Evolutionary conservation across 306 rosid species (phyloP).

Genomic region (Prosopis cineraria): DNA sequence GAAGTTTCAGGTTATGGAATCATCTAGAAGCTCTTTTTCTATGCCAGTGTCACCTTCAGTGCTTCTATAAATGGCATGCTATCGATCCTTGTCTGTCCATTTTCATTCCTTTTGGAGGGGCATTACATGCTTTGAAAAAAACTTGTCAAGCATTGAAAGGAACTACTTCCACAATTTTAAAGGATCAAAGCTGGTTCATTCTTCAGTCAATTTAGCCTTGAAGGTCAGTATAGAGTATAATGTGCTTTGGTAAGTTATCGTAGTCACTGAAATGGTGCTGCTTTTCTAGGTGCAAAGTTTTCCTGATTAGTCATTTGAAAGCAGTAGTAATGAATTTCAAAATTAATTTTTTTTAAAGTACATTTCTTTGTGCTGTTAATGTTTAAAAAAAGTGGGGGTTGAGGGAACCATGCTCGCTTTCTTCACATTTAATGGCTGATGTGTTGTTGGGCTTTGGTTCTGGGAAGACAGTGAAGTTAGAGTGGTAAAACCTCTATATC

Average conservation of each 20-base stretch:
- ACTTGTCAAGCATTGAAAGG: slow-evolving; percentile 22
- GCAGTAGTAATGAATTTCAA: background rate
- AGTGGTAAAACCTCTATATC: background rate
- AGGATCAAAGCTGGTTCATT: slow-evolving; percentile 31
- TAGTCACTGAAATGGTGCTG: background rate
- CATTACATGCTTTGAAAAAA: slow-evolving; percentile 28
- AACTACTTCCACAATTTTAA: slow-evolving; percentile 21
- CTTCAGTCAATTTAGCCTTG: slow-evolving; percentile 23
- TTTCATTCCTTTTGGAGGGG: slow-evolving; percentile 43
- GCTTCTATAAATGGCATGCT: slow-evolving; percentile 55
- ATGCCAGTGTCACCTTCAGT: slow-evolving; percentile 11
- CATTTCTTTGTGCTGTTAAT: background rate
- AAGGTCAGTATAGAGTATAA: slow-evolving; percentile 38
- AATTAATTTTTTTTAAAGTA: background rate
- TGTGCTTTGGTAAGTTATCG: background rate
- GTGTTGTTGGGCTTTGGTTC: background rate
- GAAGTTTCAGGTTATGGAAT: slow-evolving; percentile 20
- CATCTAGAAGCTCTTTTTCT: slow-evolving; percentile 1
- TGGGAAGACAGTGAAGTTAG: background rate
- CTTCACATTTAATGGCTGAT: background rate
- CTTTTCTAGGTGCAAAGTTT: background rate
- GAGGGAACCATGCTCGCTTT: background rate
- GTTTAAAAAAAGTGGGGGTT: background rate
- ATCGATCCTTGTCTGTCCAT: slow-evolving; percentile 36
- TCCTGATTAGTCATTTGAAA: background rate